Base-by-base conservation (phyloP, 805 yeast species). In the Starmerella kuoi region DNA sequence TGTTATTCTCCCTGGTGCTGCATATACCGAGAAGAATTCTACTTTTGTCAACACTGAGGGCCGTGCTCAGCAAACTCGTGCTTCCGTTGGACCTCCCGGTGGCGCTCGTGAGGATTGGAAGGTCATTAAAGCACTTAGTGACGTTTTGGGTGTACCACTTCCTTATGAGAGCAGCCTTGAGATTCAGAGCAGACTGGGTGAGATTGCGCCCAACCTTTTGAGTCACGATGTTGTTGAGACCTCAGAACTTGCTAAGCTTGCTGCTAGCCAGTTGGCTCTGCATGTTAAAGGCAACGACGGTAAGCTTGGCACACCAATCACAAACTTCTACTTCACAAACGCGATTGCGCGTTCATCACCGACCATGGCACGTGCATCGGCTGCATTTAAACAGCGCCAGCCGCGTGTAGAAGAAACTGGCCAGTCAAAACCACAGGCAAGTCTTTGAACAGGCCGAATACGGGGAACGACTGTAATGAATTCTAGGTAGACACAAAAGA, bases 101-200 rank as follows among this genome's bases (percentile, higher is more conserved):
- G 80, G 73, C 37, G 91, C 94, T 35, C 78, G 94, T 61, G 94
- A 83, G 63, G 94, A 84, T 64, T 83, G 94, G 94, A 78, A 78
- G 66, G 79, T 83, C 49, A 61, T 84, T 53, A 75, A 87, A 64
- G 94, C 94, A 2, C 69, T 81, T 45, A 74, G 83, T 42, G 94
- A 84, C 62, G 81, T 79, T 60, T 63, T 84, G 50, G 77, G 76
- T 39, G 72, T 70, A 30, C 65, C 79, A 2, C 70, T 83, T 55
- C 87, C 87, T 26, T 83, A 84, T 59, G 88, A 83, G 59, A 85
- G 78, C 59, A 59, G 72, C 32, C 70, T 73, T 53, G 72, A 78
- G 46, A 64, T 83, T 40, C 78, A 87, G 62, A 65, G 68, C 27
- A 73, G 94, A 61, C 64, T 83, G 57, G 74, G 72, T 39, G 81